Evolutionary conservation across 202 grass and related monocot genomes (phyloP).

Genomic region (Schoenoplectus tabernaemontani): DNA sequence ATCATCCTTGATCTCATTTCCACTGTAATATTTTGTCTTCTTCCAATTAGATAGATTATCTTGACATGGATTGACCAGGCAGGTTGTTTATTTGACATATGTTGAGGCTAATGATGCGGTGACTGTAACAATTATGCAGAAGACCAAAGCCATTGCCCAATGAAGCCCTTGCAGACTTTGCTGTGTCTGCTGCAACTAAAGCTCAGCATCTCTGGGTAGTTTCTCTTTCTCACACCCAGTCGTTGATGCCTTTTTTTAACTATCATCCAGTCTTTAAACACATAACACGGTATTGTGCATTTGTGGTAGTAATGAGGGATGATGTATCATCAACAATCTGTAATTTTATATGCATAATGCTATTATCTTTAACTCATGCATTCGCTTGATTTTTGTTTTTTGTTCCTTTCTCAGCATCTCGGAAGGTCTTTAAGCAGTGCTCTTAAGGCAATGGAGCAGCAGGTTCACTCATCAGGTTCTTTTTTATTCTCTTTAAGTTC

Average conservation of each 20-base stretch:
- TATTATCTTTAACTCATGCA: background rate
- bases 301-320: background rate
- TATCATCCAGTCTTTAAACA: background rate
- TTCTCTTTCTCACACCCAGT: background rate
- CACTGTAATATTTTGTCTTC: constrained; percentile 34
- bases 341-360: background rate
- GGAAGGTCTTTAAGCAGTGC: constrained; percentile 76
- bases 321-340: background rate
- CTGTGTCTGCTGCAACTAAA: constrained; percentile 82
- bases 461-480: constrained; percentile 77
- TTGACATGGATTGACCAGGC: background rate
- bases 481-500: background rate
- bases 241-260: background rate
- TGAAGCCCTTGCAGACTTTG: constrained; percentile 64
- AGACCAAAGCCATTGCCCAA: constrained; percentile 71
- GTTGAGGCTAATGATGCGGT: constrained; percentile 88
- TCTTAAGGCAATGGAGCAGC: constrained; percentile 71
- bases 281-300: background rate
- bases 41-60: background rate
- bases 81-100: constrained; percentile 37
- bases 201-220: constrained; percentile 79
- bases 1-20: constrained; percentile 80
- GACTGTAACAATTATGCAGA: constrained; percentile 47
- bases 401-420: constrained; percentile 45
- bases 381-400: constrained; percentile 17